Percentiles rank a stretch among this genome's conserved stretches.
These are phyloP conservation scores for Tardiomyces blankii DNA, from an alignment of 1,139 yeast species.

Conservation along the genomic window DNA sequence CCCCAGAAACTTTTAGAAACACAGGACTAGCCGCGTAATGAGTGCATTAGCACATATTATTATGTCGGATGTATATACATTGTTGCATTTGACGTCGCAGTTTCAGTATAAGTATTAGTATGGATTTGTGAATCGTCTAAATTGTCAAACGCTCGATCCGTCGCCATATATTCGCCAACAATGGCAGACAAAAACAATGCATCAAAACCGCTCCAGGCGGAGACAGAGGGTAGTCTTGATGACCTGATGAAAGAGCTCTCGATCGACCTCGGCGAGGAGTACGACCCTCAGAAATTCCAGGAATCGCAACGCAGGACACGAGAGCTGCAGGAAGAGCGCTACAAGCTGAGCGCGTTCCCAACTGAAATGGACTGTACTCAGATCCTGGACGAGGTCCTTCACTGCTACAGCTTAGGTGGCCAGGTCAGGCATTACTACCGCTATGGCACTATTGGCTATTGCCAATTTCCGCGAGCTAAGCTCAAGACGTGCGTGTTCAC, in stretches of 20 bases:
- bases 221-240: background rate
- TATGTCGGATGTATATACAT: too few relatives aligned
- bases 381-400: slow-evolving; percentile 76
- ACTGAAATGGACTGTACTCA: slow-evolving; percentile 55
- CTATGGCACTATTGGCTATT: slow-evolving; percentile 64
- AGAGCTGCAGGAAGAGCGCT: background rate
- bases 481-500: slow-evolving; percentile 70
- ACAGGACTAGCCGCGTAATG: too few relatives aligned
- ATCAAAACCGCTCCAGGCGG: background rate
- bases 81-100: too few relatives aligned
- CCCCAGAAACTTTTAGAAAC: too few relatives aligned
- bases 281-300: background rate
- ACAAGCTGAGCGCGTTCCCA: slow-evolving; percentile 17
- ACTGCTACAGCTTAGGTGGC: slow-evolving; percentile 85
- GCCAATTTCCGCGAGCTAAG: slow-evolving; percentile 61
- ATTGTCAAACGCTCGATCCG: too few relatives aligned
- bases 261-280: background rate
- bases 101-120: too few relatives aligned
- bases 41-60: too few relatives aligned
- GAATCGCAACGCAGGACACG: background rate
- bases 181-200: background rate
- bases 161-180: too few relatives aligned
- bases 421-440: slow-evolving; percentile 75
- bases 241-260: background rate
- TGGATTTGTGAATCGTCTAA: too few relatives aligned